These are phyloP conservation scores for Orbilia javanica DNA, from an alignment of 2,329 filamentous ascomycete genomes.

Conservation along the genomic window DNA sequence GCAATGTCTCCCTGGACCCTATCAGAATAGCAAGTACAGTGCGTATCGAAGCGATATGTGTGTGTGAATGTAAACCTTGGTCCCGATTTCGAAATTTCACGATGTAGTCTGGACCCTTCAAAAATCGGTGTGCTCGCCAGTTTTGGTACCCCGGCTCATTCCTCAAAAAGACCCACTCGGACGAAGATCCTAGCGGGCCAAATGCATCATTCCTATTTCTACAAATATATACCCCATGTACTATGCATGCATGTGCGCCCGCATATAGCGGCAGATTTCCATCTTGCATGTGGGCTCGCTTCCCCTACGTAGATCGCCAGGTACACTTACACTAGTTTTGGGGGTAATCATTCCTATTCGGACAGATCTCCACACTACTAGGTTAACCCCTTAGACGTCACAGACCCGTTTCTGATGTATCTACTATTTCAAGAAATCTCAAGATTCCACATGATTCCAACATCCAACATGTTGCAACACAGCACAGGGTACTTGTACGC, in stretches of 20 bases:
- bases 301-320: constrained; percentile 40
- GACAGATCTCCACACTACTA: neutral
- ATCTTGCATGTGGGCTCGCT: constrained; percentile 13
- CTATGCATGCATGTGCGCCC: constrained; percentile 4
- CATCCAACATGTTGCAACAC: constrained; percentile 49
- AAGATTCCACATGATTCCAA: constrained; percentile 26
- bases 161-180: neutral
- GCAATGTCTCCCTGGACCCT: neutral
- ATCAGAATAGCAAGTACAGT: neutral
- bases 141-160: neutral
- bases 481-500: constrained; percentile 31
- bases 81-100: neutral
- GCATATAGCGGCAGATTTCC: neutral
- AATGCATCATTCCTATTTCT: neutral
- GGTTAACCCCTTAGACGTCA: neutral
- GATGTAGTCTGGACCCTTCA: neutral
- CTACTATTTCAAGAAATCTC: neutral
- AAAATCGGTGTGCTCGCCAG: neutral
- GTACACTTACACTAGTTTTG: constrained; percentile 16
- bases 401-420: neutral
- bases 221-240: constrained; percentile 6
- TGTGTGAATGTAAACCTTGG: neutral
- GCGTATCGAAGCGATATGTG: neutral
- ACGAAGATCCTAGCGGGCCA: constrained; percentile 1
- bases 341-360: constrained; percentile 28